Conservation (phyloP, 768 basidiomycete species). For the Coprinopsis sp. region DNA sequence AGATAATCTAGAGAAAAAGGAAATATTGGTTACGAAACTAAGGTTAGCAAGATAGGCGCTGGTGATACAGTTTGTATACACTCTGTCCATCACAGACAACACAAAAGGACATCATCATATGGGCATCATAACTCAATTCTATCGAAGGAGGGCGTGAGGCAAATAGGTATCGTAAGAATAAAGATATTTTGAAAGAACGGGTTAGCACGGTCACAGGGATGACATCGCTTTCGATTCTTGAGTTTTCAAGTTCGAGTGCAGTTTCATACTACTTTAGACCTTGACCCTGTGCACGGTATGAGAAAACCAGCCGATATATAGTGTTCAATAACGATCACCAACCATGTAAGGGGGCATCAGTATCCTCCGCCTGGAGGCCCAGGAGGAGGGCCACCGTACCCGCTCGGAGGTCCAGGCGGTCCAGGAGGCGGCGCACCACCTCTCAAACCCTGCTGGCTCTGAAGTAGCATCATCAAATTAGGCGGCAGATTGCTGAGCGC, state of each 20-base stretch:
- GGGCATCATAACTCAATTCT: not conserved
- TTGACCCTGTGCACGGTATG: not conserved
- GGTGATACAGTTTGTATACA: no score
- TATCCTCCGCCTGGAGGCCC: slow-evolving; percentile 43
- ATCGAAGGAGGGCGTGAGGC: not conserved
- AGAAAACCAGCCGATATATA: not conserved
- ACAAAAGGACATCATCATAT: no score
- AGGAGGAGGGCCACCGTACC: slow-evolving; percentile 29
- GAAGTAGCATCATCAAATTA: slow-evolving; percentile 65
- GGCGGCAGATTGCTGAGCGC: slow-evolving; percentile 50
- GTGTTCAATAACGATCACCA: not conserved
- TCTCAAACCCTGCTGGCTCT: slow-evolving; percentile 46
- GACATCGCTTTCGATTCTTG: no score
- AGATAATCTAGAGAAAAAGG: no score
- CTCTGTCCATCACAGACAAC: no score
- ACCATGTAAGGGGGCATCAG: slow-evolving; percentile 59
- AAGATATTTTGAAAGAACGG: not conserved
- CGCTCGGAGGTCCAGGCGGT: slow-evolving; percentile 41
- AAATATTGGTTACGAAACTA: no score
- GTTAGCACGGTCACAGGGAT: no score
- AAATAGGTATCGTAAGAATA: not conserved
- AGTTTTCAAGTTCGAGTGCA: no score
- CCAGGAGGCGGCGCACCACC: slow-evolving; percentile 38
- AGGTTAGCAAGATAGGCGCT: no score
- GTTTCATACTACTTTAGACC: no score